Percentiles rank a stretch among this genome's conserved stretches.
These are phyloP conservation scores for Vitis vinifera DNA, from an alignment of 164 flowering plant genomes.

Conservation along the genomic window DNA sequence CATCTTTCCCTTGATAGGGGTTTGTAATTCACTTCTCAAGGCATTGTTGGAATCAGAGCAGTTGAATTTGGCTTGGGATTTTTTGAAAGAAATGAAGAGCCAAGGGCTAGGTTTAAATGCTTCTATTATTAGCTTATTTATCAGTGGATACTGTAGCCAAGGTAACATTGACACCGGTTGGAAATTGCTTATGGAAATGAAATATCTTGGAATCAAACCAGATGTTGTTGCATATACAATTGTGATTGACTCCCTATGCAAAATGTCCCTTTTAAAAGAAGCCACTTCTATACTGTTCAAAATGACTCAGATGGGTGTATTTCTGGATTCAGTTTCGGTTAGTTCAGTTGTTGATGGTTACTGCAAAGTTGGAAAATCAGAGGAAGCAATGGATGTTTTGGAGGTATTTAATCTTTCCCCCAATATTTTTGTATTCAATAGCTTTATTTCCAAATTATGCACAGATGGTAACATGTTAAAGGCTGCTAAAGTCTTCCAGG, in stretches of 20 bases:
- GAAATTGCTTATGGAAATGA: conserved; percentile 42
- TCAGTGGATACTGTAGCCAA: conserved; percentile 32
- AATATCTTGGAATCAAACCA: conserved; percentile 31
- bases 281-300: conserved; percentile 47
- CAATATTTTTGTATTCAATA: conserved; percentile 38
- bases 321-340: conserved; percentile 38
- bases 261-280: conserved; percentile 32
- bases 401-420: conserved; percentile 26
- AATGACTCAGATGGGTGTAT: conserved; percentile 29
- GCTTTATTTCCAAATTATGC: conserved; percentile 46
- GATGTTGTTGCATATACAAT: conserved; percentile 50
- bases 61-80: conserved; percentile 43
- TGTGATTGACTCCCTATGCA: conserved; percentile 42
- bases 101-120: conserved; percentile 25
- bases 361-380: conserved; percentile 32
- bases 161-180: conserved; percentile 35
- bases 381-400: conserved; percentile 33
- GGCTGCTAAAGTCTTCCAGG: conserved; percentile 37
- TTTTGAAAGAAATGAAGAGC: conserved; percentile 33
- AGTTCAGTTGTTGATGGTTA: conserved; percentile 45
- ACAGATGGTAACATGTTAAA: conserved; percentile 33
- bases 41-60: conserved; percentile 24
- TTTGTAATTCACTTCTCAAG: conserved; percentile 35
- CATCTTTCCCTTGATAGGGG: conserved; percentile 35
- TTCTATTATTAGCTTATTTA: conserved; percentile 36